Conservation (phyloP, 257 asterid species). For the Nicotiana obtusifolia region DNA sequence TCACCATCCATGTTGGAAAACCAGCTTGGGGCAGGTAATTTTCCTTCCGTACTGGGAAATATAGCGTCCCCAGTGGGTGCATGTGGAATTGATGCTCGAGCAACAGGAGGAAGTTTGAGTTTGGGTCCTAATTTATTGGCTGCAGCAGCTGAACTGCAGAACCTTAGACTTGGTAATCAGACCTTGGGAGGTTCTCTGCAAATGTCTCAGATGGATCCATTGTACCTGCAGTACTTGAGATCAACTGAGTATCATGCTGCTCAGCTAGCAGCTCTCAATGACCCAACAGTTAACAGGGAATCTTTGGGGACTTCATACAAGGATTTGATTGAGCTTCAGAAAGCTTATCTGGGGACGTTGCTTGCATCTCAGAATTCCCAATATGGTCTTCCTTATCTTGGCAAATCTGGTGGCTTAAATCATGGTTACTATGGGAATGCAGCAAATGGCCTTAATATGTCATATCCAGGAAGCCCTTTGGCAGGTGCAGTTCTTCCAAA, state of each 20-base stretch:
- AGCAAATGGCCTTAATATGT: slow-evolving; percentile 35
- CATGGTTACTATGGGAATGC: slow-evolving; percentile 54
- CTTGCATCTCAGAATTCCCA: slow-evolving; percentile 48
- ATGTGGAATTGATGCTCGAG: slow-evolving; percentile 37
- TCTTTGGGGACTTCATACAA: slow-evolving; percentile 32
- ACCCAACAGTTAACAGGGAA: slow-evolving; percentile 32
- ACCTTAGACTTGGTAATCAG: slow-evolving; percentile 44
- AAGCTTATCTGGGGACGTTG: slow-evolving; percentile 48
- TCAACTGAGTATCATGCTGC: slow-evolving; percentile 43
- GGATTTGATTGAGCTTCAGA: slow-evolving; percentile 58
- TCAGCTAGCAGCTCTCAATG: slow-evolving; percentile 36
- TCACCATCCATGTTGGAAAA: slow-evolving; percentile 46
- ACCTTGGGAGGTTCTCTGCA: slow-evolving; percentile 38
- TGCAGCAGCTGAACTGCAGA: slow-evolving; percentile 48
- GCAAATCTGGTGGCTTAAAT: slow-evolving; percentile 24
- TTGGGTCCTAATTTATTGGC: slow-evolving; percentile 46
- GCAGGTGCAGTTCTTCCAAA: slow-evolving; percentile 34
- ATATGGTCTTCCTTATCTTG: slow-evolving; percentile 37
- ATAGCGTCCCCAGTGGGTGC: slow-evolving; percentile 41
- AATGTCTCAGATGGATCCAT: slow-evolving; percentile 44
- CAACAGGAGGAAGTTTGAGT: slow-evolving; percentile 35
- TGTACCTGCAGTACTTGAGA: slow-evolving; percentile 49
- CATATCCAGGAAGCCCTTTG: slow-evolving; percentile 50
- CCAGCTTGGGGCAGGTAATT: slow-evolving; percentile 36
- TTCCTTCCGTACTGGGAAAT: slow-evolving; percentile 47